Evolutionary conservation across 2,329 filamentous ascomycete genomes (phyloP), one percentile per base, ranked within the genome.

Genomic region (Scytalidium sp.): DNA sequence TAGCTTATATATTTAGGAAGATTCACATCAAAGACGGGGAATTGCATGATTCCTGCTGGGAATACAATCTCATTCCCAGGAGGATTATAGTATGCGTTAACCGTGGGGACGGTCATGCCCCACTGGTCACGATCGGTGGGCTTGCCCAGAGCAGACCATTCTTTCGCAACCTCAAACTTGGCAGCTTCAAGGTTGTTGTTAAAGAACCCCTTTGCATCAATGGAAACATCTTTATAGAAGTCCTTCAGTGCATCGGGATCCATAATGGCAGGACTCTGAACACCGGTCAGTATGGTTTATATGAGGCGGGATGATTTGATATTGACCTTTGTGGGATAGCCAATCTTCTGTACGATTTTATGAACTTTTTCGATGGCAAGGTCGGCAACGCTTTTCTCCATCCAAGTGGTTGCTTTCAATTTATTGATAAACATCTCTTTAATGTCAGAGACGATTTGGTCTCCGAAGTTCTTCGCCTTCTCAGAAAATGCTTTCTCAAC

Each of bases 371-470:
- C 70, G 41, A 82, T 79, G 2, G 83, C 83, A 6, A 81, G 70
- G 47, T 78, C 70, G 41, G 78, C 77, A 19, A 84, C 81, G 41
- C 79, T 73, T 2, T 79, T 69, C 41, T 83, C 80, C 78, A 87
- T 86, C 85, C 85, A 89, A 15, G 74, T 68, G 1, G 81, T 79
- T 2, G 70, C 66, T 29, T 78, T 72, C 42, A 88, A 68, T 51
- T 80, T 85, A 50, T 79, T 75, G 3, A 79, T 76, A 58, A 89
- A 90, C 19, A 81, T 76, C 15, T 78, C 72, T 64, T 87, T 87
- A 62, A 90, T 85, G 55, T 88, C 83, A 9, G 78, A 78, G n/a
- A 89, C 79, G 56, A 91, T 83, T 47, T 82, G 76, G 50, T 88
- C 82, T 15, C 84, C 84, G 42, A 87, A 79, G 3, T 79, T 68